These are phyloP conservation scores for Colletotrichum sojae DNA, from an alignment of 2,329 filamentous ascomycete genomes.

Conservation along the genomic window DNA sequence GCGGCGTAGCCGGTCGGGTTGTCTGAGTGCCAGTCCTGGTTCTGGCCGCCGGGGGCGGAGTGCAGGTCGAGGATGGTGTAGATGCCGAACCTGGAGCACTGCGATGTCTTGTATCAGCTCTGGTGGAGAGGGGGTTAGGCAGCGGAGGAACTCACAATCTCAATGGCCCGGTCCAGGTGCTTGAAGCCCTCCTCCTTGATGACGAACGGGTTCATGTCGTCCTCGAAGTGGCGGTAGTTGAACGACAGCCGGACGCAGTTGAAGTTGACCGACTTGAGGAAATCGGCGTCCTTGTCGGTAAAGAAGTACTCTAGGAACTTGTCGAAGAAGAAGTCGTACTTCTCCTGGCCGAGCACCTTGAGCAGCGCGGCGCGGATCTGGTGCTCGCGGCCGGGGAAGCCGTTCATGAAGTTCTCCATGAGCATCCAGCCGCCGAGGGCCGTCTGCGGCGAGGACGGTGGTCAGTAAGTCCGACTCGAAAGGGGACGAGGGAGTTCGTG, in stretches of 20 bases:
- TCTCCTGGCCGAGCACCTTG: conserved; percentile 67
- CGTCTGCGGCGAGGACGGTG: conserved; percentile 35
- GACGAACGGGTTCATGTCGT: conserved; percentile 64
- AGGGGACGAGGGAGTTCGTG: no score
- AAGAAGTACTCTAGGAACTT: conserved; percentile 71
- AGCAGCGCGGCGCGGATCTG: conserved; percentile 68
- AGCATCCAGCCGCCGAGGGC: conserved; percentile 52
- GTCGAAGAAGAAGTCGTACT: conserved; percentile 73
- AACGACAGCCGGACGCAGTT: conserved; percentile 74
- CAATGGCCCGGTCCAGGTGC: conserved; percentile 62
- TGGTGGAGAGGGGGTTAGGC: no score
- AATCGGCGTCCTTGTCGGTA: conserved; percentile 69
- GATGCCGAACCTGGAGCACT: conserved; percentile 56
- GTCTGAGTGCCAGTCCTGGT: conserved; percentile 64
- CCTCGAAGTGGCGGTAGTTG: conserved; percentile 71
- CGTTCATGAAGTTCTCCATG: conserved; percentile 76
- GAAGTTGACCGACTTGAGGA: conserved; percentile 67
- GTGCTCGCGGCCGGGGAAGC: conserved; percentile 71
- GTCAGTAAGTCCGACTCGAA: no score
- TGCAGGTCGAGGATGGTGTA: conserved; percentile 63
- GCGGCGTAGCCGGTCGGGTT: conserved; percentile 54
- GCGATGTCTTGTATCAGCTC: no score
- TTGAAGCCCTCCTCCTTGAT: conserved; percentile 64
- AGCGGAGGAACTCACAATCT: no score
- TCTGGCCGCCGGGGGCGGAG: conserved; percentile 61